Evolutionary conservation across 805 yeast species (phyloP).

Genomic region (Kodamaea hsintzibuensis): DNA sequence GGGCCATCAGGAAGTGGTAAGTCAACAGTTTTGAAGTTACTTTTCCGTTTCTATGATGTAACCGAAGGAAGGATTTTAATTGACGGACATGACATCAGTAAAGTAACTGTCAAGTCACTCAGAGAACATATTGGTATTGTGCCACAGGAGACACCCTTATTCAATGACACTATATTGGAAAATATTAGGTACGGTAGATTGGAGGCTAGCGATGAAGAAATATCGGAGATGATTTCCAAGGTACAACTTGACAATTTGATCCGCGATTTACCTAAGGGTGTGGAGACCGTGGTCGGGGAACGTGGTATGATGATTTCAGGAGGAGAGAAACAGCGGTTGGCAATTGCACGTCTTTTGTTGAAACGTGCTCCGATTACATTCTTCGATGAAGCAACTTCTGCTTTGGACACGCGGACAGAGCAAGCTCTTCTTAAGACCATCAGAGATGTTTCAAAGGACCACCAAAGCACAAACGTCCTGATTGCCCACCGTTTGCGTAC

Average conservation of each 20-base stretch:
- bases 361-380: slow-evolving; percentile 88
- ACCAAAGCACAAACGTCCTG: slow-evolving; percentile 74
- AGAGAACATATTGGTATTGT: slow-evolving; percentile 84
- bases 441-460: slow-evolving; percentile 54
- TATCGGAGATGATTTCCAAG: slow-evolving; percentile 58
- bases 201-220: slow-evolving; percentile 71
- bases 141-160: slow-evolving; percentile 96
- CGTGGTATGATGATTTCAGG: slow-evolving; percentile 99
- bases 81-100: slow-evolving; percentile 85
- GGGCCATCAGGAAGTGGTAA: slow-evolving; percentile 98
- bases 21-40: slow-evolving; percentile 79
- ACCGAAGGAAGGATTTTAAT: slow-evolving; percentile 72
- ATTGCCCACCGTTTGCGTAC: slow-evolving; percentile 95
- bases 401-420: slow-evolving; percentile 95
- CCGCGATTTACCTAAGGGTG: slow-evolving; percentile 76
- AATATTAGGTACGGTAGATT: slow-evolving; percentile 86
- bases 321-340: slow-evolving; percentile 96
- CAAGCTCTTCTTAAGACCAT: slow-evolving; percentile 79
- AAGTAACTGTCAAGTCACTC: slow-evolving; percentile 72
- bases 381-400: slow-evolving; percentile 96
- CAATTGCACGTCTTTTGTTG: slow-evolving; percentile 86
- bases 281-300: slow-evolving; percentile 89
- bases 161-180: slow-evolving; percentile 86
- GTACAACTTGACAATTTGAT: slow-evolving; percentile 71
- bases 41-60: slow-evolving; percentile 89